Conservation (phyloP, 2,329 filamentous ascomycete species). For the Penicillium sp. region DNA sequence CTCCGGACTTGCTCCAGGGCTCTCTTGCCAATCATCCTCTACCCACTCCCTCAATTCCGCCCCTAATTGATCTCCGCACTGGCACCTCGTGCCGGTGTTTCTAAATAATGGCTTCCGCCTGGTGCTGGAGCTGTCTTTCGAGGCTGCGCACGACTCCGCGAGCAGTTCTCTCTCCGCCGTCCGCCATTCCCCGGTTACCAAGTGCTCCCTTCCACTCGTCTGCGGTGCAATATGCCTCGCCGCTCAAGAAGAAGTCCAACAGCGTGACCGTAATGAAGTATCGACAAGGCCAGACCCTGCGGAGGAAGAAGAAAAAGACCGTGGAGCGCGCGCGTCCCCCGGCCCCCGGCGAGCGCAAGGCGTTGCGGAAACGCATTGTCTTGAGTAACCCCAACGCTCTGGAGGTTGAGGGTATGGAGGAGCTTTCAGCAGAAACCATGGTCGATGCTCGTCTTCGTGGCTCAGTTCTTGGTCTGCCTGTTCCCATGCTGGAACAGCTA, state of each 20-base stretch:
- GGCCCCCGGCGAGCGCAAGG: constrained; percentile 79
- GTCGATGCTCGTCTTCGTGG: constrained; percentile 62
- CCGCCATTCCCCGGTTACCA: constrained; percentile 52
- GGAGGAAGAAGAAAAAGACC: constrained; percentile 50
- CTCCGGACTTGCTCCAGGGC: constrained; percentile 15
- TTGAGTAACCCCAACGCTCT: constrained; percentile 94
- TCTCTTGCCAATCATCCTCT: constrained; percentile 8
- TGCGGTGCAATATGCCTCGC: constrained; percentile 40
- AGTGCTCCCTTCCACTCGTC: constrained; percentile 51
- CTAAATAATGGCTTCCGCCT: constrained; percentile 59
- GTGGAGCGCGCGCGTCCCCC: constrained; percentile 61
- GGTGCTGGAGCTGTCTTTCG: constrained; percentile 64
- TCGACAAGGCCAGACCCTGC: constrained; percentile 44
- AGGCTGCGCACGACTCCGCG: constrained; percentile 49
- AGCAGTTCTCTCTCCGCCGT: constrained; percentile 43
- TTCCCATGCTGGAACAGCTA: constrained; percentile 75
- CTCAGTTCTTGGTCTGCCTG: constrained; percentile 70
- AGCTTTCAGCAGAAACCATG: constrained; percentile 62
- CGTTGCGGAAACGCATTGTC: constrained; percentile 83
- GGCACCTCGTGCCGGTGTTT: constrained; percentile 37
- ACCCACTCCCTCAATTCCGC: constrained; percentile 18
- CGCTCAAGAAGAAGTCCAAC: constrained; percentile 55
- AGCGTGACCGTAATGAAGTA: constrained; percentile 37
- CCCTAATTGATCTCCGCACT: constrained; percentile 33
- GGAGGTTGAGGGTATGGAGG: constrained; percentile 69